Percentiles rank a stretch among this genome's conserved stretches.
phyloP scores from a whole-genome alignment of 306 rosid species.

The Casuarina equisetifolia region DNA sequence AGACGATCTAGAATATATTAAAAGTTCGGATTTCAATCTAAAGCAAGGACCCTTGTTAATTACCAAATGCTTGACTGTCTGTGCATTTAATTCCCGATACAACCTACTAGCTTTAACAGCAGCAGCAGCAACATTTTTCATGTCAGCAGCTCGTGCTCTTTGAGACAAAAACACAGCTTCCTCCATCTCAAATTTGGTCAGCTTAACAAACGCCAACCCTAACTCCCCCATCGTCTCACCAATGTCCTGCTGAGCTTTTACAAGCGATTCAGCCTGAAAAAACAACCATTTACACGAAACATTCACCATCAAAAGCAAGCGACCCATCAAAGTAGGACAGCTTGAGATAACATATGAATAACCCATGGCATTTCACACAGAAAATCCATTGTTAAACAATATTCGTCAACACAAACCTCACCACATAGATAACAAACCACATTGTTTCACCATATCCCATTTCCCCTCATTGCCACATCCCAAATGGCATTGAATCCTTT shows the following conservation, averaged over 20 bases:
- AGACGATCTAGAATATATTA: background rate
- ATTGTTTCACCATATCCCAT: background rate
- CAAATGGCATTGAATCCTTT: background rate
- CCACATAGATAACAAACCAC: background rate
- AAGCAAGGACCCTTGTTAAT: conserved; percentile 3
- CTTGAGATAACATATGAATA: background rate
- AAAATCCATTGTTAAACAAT: background rate
- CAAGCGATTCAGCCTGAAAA: conserved; percentile 90
- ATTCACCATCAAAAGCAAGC: background rate
- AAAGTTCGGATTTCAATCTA: background rate
- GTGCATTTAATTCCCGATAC: conserved; percentile 87
- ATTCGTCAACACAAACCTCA: background rate
- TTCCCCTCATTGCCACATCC: background rate
- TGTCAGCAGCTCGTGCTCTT: conserved; percentile 68
- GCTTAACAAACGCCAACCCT: conserved; percentile 85
- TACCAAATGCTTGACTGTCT: conserved; percentile 94
- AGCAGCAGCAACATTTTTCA: conserved; percentile 81
- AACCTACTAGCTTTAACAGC: conserved; percentile 92
- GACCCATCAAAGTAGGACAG: background rate
- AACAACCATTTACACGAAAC: background rate
- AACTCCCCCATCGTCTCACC: conserved; percentile 93
- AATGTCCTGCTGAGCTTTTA: conserved; percentile 92
- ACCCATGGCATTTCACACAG: background rate
- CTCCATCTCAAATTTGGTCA: conserved; percentile 87
- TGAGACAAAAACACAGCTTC: conserved; percentile 71